A percentile compares a stretch with the other conserved stretches of the same genome.
Conservation (phyloP, 257 asterid species). For the Solanum chmielewskii region DNA sequence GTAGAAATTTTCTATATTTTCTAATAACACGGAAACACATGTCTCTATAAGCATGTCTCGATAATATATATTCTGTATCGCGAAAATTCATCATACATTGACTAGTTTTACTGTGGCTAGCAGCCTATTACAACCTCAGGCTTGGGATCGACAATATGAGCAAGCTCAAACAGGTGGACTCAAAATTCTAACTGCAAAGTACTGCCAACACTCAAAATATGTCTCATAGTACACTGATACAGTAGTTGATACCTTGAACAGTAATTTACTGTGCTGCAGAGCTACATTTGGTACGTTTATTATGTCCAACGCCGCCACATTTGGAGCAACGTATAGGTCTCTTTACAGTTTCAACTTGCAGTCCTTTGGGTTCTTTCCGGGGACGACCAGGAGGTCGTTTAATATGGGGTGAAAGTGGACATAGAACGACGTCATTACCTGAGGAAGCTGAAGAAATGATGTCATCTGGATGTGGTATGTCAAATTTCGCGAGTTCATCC, state of each 20-base stretch:
- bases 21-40: not conserved
- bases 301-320: not conserved
- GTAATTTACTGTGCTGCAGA: not conserved
- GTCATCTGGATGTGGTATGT: not conserved
- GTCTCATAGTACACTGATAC: not conserved
- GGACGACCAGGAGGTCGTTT: slow-evolving; percentile 2
- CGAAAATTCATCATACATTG: not conserved
- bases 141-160: not conserved
- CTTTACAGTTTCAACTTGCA: not conserved
- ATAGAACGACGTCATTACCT: not conserved
- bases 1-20: not conserved
- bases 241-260: not conserved
- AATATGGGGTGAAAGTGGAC: not conserved
- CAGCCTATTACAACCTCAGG: not conserved
- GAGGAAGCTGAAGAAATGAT: not conserved
- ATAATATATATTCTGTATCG: not conserved
- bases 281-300: not conserved
- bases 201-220: not conserved
- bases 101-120: not conserved
- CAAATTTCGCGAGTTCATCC: not conserved
- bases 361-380: not conserved
- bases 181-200: not conserved
- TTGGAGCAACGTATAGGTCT: not conserved
- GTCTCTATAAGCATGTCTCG: not conserved
- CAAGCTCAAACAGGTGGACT: not conserved